A percentile compares a stretch with the other conserved stretches of the same genome.
Conservation (phyloP, 306 rosid species). For the Vicia faba region DNA sequence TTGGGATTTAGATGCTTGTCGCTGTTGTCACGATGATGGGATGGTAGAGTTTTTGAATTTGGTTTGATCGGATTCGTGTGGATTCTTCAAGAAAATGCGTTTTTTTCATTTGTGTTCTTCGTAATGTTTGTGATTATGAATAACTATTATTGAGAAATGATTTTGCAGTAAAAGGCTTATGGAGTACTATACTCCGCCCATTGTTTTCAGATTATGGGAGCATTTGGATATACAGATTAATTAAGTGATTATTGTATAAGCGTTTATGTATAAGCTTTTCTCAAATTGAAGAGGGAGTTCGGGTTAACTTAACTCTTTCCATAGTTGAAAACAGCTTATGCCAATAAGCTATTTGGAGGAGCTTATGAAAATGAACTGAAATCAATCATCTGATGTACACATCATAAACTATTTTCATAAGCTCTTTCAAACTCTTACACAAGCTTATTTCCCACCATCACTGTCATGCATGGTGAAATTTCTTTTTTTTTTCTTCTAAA, state of each 20-base stretch:
- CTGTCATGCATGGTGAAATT: slow-evolving; percentile 25
- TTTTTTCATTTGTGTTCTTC: slow-evolving; percentile 20
- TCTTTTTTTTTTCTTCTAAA: neutral
- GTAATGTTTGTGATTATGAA: slow-evolving; percentile 24
- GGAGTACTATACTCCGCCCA: neutral
- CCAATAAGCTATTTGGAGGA: slow-evolving; percentile 1
- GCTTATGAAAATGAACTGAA: slow-evolving; percentile 5
- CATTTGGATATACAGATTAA: neutral
- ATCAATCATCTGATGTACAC: neutral
- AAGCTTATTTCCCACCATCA: slow-evolving; percentile 8
- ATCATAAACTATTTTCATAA: slow-evolving; percentile 12
- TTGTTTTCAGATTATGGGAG: neutral
- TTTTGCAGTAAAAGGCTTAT: slow-evolving; percentile 15
- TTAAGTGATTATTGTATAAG: neutral
- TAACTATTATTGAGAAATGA: slow-evolving; percentile 9
- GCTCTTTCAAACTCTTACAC: neutral
- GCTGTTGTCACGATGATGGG: slow-evolving; percentile 1
- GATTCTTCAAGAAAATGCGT: neutral
- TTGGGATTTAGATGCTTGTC: slow-evolving; percentile 20
- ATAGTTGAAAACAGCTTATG: slow-evolving; percentile 3
- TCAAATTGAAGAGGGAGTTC: neutral
- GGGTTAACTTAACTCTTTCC: neutral
- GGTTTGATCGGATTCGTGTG: slow-evolving; percentile 24
- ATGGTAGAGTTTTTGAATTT: neutral
- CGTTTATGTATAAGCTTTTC: neutral